Evolutionary conservation across 371 early-diverging fungal genomes (phyloP), one percentile per base, ranked within the genome.

Genomic region (Smittium mucronatum): DNA sequence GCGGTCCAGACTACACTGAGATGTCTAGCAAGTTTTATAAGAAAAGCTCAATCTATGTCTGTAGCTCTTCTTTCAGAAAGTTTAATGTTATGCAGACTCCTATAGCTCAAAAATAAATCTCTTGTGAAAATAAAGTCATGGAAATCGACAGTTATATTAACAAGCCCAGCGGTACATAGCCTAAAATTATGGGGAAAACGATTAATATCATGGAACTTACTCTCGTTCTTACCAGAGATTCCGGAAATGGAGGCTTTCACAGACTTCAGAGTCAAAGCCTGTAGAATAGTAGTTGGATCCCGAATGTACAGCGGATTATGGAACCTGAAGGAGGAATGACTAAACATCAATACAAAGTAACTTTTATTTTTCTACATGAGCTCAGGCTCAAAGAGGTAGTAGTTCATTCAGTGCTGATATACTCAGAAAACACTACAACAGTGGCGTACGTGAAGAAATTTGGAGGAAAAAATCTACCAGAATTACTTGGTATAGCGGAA

Each of bases 21-120:
- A 16, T 34, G 58, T 31, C 73, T 72, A 30, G 73, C 73, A 31
- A 29, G 64, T 16, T 15, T 72, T 2, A 72, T 72, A 1, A 65
- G 69, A 57, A 25, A 57, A 30, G 21, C 70, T 34, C 57, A 35
- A 34, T 63, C 73, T 26, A 28, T 72, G 1, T 29, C 36, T 17
- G 57, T 63, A 58, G 73, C 69, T 29, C 32, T 68, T 16, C 25
- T 25, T 16, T 5, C 0, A 32, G 33, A 21, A 11, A 5, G 47
- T 11, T 21, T 47, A 11, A 47, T 47, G 47, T 21, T 47, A 21
- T 11, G 21, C 11, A 5, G 47, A 47, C 47, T 47, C 47, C 47
- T 47, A 47, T 5, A 47, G 21, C 5, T 47, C 47, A 47, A 47
- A 11, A 47, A 21, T 21, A 11, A 21, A 5, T 47, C 11, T 47